These are phyloP conservation scores for Pythium guiyangense DNA, from an alignment of 352 stramenopile species.

Conservation along the genomic window DNA sequence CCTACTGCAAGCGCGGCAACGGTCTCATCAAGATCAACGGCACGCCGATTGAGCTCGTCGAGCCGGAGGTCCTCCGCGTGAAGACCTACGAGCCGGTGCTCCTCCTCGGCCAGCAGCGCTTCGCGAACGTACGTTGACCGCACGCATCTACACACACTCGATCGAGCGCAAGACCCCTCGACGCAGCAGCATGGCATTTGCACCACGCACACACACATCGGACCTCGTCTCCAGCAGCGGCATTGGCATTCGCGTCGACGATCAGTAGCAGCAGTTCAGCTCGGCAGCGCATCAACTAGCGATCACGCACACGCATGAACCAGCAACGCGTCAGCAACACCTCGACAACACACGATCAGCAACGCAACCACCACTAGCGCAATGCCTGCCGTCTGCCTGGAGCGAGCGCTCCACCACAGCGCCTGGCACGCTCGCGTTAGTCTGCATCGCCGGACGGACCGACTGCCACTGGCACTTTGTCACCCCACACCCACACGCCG, in stretches of 20 bases:
- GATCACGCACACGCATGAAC: neutral
- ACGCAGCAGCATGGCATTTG: slow-evolving; percentile 17
- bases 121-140: slow-evolving; percentile 92
- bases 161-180: slow-evolving; percentile 6
- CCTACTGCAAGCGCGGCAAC: slow-evolving; percentile 98
- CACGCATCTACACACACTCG: too few relatives aligned
- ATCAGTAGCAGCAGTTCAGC: neutral
- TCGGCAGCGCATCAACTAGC: neutral
- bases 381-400: neutral
- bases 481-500: slow-evolving; percentile 36
- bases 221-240: slow-evolving; percentile 5
- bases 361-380: slow-evolving; percentile 1
- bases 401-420: neutral
- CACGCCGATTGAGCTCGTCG: slow-evolving; percentile 97
- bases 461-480: slow-evolving; percentile 6
- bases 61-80: slow-evolving; percentile 96
- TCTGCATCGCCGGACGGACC: neutral
- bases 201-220: slow-evolving; percentile 7
- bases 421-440: too few relatives aligned
- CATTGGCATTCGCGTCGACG: neutral
- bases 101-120: slow-evolving; percentile 97
- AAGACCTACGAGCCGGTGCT: slow-evolving; percentile 99
- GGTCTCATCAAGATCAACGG: slow-evolving; percentile 99
- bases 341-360: too few relatives aligned
- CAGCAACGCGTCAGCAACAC: neutral